phyloP scores from a whole-genome alignment of 2,329 filamentous ascomycete genomes.

The Ophiostoma angusticollis region DNA sequence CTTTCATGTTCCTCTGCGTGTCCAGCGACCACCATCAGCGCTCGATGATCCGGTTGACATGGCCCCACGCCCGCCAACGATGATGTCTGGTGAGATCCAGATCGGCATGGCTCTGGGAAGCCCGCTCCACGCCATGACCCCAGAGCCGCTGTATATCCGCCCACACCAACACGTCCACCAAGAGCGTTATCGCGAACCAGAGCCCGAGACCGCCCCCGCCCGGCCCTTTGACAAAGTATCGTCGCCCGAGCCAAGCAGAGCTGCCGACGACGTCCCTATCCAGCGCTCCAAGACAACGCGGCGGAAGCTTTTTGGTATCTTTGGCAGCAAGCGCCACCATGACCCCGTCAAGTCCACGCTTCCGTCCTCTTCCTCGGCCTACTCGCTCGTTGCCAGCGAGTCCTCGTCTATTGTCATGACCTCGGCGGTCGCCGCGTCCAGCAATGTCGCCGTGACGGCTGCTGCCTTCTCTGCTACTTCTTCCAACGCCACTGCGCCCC shows the following conservation, averaged over 20 bases:
- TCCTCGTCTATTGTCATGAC: slow-evolving; percentile 12
- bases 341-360: slow-evolving; percentile 14
- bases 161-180: slow-evolving; percentile 8
- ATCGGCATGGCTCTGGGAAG: slow-evolving; percentile 69
- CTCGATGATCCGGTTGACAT: slow-evolving; percentile 28
- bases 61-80: slow-evolving; percentile 28
- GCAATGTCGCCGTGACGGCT: no score
- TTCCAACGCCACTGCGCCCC: not conserved
- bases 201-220: no score
- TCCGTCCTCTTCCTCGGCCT: not conserved
- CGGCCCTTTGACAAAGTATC: no score
- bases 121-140: slow-evolving; percentile 35
- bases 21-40: slow-evolving; percentile 29
- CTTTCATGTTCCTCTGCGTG: slow-evolving; percentile 28
- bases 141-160: not conserved
- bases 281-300: slow-evolving; percentile 39
- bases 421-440: slow-evolving; percentile 2
- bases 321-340: slow-evolving; percentile 30
- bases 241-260: not conserved
- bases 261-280: slow-evolving; percentile 8
- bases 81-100: slow-evolving; percentile 30
- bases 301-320: slow-evolving; percentile 46
- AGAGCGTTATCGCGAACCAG: slow-evolving; percentile 5
- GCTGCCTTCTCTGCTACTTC: not conserved
- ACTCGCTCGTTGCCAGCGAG: slow-evolving; percentile 12